A percentile compares a stretch with the other conserved stretches of the same genome.
Evolutionary conservation across 2,329 filamentous ascomycete genomes (phyloP).

Genomic region (Microdochium paspali): DNA sequence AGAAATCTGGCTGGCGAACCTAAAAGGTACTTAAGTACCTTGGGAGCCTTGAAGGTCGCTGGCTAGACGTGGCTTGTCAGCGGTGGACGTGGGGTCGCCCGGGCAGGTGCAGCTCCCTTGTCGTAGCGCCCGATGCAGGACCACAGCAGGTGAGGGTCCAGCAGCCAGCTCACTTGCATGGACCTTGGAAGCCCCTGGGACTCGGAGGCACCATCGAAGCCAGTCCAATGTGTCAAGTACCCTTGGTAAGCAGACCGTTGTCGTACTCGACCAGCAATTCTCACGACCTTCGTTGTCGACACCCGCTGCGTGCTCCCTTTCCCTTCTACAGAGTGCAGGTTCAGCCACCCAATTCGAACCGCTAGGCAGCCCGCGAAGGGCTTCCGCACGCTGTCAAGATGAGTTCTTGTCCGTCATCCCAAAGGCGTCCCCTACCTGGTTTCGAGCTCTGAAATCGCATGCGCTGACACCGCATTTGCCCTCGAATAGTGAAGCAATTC

Average conservation of each 20-base stretch:
- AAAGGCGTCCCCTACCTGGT: neutral
- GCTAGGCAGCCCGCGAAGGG: constrained; percentile 6
- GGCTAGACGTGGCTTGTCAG: neutral
- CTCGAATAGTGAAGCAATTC: constrained; percentile 84
- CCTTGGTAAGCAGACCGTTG: neutral
- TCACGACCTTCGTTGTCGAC: neutral
- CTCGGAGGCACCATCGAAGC: too few relatives aligned
- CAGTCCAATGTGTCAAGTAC: neutral
- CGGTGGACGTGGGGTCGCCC: too few relatives aligned
- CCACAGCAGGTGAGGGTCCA: neutral
- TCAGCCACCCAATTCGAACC: neutral
- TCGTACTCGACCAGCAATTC: neutral
- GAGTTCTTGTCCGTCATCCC: constrained; percentile 6
- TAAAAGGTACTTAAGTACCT: too few relatives aligned
- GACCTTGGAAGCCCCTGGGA: neutral
- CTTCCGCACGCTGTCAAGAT: constrained; percentile 5
- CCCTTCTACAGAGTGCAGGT: neutral
- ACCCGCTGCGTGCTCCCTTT: neutral
- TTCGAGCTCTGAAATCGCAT: neutral
- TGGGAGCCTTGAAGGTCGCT: too few relatives aligned
- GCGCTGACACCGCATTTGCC: neutral
- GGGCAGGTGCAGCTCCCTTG: too few relatives aligned
- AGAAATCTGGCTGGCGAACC: neutral
- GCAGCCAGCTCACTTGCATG: neutral
- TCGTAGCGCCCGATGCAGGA: too few relatives aligned